phyloP scores from a whole-genome alignment of 2,329 filamentous ascomycete species.

The Claviceps sp. region DNA sequence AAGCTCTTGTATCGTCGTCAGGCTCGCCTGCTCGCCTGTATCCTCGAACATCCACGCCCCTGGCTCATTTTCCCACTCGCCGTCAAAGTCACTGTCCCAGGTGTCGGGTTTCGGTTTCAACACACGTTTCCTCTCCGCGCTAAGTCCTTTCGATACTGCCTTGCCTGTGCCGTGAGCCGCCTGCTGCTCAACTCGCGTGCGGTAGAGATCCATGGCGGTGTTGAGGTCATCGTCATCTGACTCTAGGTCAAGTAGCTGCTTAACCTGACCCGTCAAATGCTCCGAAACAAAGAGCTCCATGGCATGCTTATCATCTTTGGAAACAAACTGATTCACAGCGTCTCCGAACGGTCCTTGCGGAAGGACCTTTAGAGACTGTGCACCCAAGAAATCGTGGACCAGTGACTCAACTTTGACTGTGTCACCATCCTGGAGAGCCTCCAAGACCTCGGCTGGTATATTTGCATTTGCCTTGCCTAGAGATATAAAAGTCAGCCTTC shows the following conservation, averaged over 20 bases:
- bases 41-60: conserved; percentile 36
- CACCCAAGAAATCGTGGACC: conserved; percentile 73
- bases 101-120: conserved; percentile 63
- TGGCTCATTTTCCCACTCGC: conserved; percentile 70
- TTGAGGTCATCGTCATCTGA: conserved; percentile 54
- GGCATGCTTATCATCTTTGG: conserved; percentile 88
- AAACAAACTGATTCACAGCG: conserved; percentile 82
- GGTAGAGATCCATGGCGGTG: conserved; percentile 59
- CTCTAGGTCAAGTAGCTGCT: conserved; percentile 53
- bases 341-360: conserved; percentile 89
- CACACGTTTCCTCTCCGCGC: conserved; percentile 24
- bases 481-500: background rate
- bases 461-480: conserved; percentile 23
- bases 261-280: conserved; percentile 56
- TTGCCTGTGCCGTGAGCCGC: conserved; percentile 47
- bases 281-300: conserved; percentile 72
- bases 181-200: conserved; percentile 54
- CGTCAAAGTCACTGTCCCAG: conserved; percentile 87
- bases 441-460: conserved; percentile 50
- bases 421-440: conserved; percentile 42
- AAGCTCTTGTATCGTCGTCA: conserved; percentile 6
- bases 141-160: conserved; percentile 22
- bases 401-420: conserved; percentile 78
- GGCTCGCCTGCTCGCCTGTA: conserved; percentile 7
- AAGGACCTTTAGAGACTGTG: conserved; percentile 82